Evolutionary conservation across 2,329 filamentous ascomycete genomes (phyloP), one percentile per base, ranked within the genome.

Genomic region (Fusarium staphyleae): DNA sequence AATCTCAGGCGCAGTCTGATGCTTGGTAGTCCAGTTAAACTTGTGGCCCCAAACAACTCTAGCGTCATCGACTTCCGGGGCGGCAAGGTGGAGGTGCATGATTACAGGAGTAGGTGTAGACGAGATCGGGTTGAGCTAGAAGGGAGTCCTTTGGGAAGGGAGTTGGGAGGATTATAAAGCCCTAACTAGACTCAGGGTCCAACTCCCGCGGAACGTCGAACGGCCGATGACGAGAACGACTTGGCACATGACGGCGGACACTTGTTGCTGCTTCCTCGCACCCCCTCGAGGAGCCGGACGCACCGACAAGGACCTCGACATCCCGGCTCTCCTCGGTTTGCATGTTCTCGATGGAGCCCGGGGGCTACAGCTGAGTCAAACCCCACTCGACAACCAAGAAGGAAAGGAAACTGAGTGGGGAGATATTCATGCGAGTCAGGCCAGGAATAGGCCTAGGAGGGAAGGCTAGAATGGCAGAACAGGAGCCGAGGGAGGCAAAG

Each of bases 21-120:
- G 90, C 3, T 85, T 72, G 5, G 80, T 70, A 1, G 88, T 89
- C 79, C 88, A 87, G 63, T 86, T 81, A 68, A 93, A 92, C 6
- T 78, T 81, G 66, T 90, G 62, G n/a, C 62, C 68, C 52, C 65
- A 69, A 39, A 66, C 47, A 12, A 49, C 36, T 35, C 59, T 60
- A 18, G 48, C 34, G 11, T 63, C 55, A 14, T 50, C 26, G 10
- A 30, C 34, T 42, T 15, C 10, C 6, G 49, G 29, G 4, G 43
- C 12, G 22, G 53, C 30, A 35, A 16, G 35, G 30, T 34, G 41
- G 12, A 41, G 40, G 41, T 48, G 39, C 63, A 66, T 66, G 14
- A 12, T 51, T 26, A n/a, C 10, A 15, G 37, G 14, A 18, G 16
- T 15, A 22, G 13, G 18, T 30, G 19, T 13, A 35, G 30, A 33